Base-by-base conservation (phyloP, 106 monocot species). In the Posidonia australis region DNA sequence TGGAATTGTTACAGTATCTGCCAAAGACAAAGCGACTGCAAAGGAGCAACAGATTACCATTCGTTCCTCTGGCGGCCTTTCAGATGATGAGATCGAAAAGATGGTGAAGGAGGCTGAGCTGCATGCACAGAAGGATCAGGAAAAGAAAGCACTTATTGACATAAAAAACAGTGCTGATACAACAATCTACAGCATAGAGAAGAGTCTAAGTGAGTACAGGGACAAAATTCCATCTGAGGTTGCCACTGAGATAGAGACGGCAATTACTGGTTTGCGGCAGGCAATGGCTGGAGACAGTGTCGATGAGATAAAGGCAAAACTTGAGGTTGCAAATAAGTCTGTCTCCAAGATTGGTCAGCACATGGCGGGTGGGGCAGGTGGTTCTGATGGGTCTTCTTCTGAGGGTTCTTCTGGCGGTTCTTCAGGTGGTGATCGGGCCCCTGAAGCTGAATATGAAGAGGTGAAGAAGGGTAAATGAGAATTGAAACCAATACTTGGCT, bases 331-430 rank as follows among this genome's bases (percentile, higher is more conserved):
- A 20, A 70, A 70, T 58, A 55, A 48, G 60, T 44, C 70, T 1
- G 70, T 70, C 24, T 70, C 70, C 14, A 70, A 70, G 70, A 70
- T 70, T 57, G 70, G 70, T 9, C 70, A 70, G 46, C 70, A 70
- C 30, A 70, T 70, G 70, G 25, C 58, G 10, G 60, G 60, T 28
- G 60, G 70, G 70, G 25, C 58, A 19, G 60, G 60, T 28, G 60
- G 70, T 7, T 31, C 31, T 16, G 67, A 52, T 0, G 67, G 54
- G 11, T 29, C 52, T 20, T 42, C 28, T 9, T 20, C 36, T 7
- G 7, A n/a, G n/a, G n/a, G n/a, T n/a, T n/a, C 25, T 7, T 13
- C 55, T 22, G 58, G 58, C 5, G 46, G 58, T 58, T 5, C 24
- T 9, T 1, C 5, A 0, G 70, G 48, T 13, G 70, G 59, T 19